Evolutionary conservation across 352 stramenopile genomes (phyloP).

Genomic region (Chloridella minuta): DNA sequence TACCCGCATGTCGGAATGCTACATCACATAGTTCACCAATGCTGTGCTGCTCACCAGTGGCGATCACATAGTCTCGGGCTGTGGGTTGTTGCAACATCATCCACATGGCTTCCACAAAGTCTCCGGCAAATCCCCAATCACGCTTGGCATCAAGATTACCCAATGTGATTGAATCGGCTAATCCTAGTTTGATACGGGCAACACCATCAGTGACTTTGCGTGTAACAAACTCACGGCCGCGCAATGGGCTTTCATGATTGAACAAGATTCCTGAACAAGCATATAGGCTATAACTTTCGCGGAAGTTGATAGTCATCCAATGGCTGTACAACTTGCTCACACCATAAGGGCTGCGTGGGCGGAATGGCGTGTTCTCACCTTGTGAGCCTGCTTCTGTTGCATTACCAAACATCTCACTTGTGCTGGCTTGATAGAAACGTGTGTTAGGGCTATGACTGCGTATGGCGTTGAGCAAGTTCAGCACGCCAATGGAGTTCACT

Average conservation of each 20-base stretch:
- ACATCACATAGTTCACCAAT: slow-evolving; percentile 88
- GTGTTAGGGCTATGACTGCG: slow-evolving; percentile 52
- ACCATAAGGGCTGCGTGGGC: slow-evolving; percentile 82
- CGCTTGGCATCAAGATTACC: slow-evolving; percentile 80
- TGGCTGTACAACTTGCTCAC: slow-evolving; percentile 91
- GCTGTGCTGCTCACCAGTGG: slow-evolving; percentile 61
- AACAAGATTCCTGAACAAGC: slow-evolving; percentile 91
- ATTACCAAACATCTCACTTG: slow-evolving; percentile 87
- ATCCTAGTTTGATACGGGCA: slow-evolving; percentile 49
- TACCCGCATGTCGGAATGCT: slow-evolving; percentile 54
- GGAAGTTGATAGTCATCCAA: slow-evolving; percentile 95
- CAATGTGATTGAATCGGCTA: slow-evolving; percentile 72
- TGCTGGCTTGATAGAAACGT: slow-evolving; percentile 42
- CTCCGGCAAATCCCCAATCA: slow-evolving; percentile 91
- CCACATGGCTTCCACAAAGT: slow-evolving; percentile 99
- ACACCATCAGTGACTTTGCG: slow-evolving; percentile 84
- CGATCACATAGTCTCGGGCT: slow-evolving; percentile 35
- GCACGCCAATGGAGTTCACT: slow-evolving; percentile 62
- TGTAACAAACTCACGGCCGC: slow-evolving; percentile 84
- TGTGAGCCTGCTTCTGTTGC: slow-evolving; percentile 73
- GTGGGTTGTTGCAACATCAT: slow-evolving; percentile 55
- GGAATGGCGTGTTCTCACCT: slow-evolving; percentile 79
- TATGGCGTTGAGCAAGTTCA: slow-evolving; percentile 84
- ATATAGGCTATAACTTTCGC: slow-evolving; percentile 67
- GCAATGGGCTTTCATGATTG: slow-evolving; percentile 89